Percentiles rank a stretch among this genome's conserved stretches.
Evolutionary conservation across 371 early-diverging fungal genomes (phyloP).

Genomic region (Mucor racemosus): DNA sequence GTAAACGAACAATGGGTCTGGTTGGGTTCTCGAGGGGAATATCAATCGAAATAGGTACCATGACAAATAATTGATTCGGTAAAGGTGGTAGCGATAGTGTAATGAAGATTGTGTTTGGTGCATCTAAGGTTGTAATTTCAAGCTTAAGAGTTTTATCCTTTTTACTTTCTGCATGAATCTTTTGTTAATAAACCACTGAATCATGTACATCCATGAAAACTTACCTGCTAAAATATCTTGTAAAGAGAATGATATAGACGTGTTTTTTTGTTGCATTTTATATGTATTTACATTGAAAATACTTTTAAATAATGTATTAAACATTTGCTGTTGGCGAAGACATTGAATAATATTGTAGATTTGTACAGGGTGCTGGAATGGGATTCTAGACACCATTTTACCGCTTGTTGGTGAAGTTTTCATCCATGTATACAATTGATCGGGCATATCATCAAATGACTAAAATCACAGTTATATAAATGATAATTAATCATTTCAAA

Average conservation of each 20-base stretch:
- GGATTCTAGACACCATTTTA: conserved; percentile 52
- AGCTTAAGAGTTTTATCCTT: conserved; percentile 26
- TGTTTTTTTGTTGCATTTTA: not conserved
- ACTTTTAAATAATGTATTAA: conserved; percentile 58
- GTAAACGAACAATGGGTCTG: conserved; percentile 32
- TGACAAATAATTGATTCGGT: conserved; percentile 23
- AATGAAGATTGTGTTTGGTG: conserved; percentile 41
- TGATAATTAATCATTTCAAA: not conserved
- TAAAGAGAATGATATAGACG: conserved; percentile 28
- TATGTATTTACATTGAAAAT: conserved; percentile 44
- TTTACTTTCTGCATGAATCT: conserved; percentile 21
- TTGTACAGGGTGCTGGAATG: conserved; percentile 62
- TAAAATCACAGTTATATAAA: not conserved
- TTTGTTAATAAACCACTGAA: too few species aligned
- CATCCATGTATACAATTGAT: conserved; percentile 43
- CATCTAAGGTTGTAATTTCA: conserved; percentile 39
- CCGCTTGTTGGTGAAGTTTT: conserved; percentile 30
- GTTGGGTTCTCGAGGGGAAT: conserved; percentile 41
- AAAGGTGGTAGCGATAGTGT: conserved; percentile 41
- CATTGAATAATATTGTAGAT: conserved; percentile 52
- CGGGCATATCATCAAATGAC: conserved; percentile 26
- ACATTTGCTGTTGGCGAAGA: conserved; percentile 62
- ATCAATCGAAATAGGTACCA: conserved; percentile 43
- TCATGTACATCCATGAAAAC: not conserved
- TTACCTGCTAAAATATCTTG: conserved; percentile 43